phyloP scores from a whole-genome alignment of 1,284 basidiomycete genomes.

The Porogramme epimiltina region DNA sequence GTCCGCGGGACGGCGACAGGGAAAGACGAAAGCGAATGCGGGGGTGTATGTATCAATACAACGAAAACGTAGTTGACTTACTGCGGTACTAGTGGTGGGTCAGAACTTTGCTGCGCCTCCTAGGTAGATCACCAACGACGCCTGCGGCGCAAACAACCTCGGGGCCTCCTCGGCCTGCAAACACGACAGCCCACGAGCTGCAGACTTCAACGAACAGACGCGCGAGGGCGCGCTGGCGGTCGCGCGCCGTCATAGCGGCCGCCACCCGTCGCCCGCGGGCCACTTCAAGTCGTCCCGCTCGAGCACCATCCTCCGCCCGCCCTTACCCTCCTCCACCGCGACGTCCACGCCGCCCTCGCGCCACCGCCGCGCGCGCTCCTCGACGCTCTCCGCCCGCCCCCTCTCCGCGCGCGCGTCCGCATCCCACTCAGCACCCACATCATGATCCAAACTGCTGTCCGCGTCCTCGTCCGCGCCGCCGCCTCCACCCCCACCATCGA shows the following conservation, averaged over 20 bases:
- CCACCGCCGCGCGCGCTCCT: constrained; percentile 30
- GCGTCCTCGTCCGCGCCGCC: constrained; percentile 8
- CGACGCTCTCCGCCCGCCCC: constrained; percentile 17
- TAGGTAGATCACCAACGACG: too few species aligned
- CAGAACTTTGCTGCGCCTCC: too few species aligned
- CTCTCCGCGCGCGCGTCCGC: constrained; percentile 14
- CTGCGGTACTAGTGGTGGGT: not conserved
- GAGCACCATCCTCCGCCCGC: constrained; percentile 21
- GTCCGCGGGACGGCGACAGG: not conserved
- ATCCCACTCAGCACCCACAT: constrained; percentile 15
- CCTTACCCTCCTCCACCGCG: constrained; percentile 27
- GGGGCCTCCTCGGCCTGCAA: not conserved
- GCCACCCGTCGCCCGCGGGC: constrained; percentile 64
- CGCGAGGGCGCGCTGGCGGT: too few species aligned
- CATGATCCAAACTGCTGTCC: constrained; percentile 22
- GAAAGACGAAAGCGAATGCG: not conserved
- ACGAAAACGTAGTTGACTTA: not conserved
- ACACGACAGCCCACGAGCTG: not conserved
- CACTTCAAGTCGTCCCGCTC: constrained; percentile 61
- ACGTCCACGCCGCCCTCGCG: constrained; percentile 33
- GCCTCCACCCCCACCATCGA: constrained; percentile 7
- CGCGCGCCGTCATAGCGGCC: constrained; percentile 34
- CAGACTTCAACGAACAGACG: too few species aligned
- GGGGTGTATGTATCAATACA: constrained; percentile 1
- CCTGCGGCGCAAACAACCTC: not conserved